Percentiles rank a stretch among this genome's conserved stretches.
These are phyloP conservation scores for Phytopythium montanum DNA, from an alignment of 352 stramenopile genomes.

Conservation along the genomic window DNA sequence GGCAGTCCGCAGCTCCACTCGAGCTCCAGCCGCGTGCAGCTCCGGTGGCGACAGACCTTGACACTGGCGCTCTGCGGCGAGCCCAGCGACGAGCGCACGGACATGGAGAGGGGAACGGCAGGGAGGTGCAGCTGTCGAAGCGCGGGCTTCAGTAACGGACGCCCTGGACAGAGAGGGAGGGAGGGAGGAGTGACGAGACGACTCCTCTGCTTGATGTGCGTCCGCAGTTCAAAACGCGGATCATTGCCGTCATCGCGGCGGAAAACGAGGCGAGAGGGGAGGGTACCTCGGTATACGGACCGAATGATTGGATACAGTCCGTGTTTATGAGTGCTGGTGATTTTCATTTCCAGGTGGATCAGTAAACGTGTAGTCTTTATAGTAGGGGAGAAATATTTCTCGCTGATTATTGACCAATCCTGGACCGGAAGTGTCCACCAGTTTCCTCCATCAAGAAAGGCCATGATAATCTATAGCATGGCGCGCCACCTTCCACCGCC, in stretches of 20 bases:
- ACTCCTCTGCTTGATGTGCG: background rate
- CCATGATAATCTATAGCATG: too few species aligned
- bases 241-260: background rate
- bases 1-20: constrained; percentile 28
- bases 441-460: too few species aligned
- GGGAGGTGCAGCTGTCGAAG: too few species aligned
- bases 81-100: constrained; percentile 8
- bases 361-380: background rate
- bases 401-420: background rate
- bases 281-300: background rate
- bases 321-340: too few species aligned
- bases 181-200: background rate
- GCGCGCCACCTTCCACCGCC: background rate
- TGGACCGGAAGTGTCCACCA: too few species aligned
- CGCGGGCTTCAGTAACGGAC: background rate
- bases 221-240: background rate
- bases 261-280: background rate
- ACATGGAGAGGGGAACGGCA: constrained; percentile 8
- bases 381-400: background rate
- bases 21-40: constrained; percentile 24
- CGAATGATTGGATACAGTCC: background rate
- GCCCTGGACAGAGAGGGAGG: background rate
- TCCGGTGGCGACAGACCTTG: constrained; percentile 22
- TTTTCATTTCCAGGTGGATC: too few species aligned
- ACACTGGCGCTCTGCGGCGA: background rate